Evolutionary conservation across 169 alveolate species (phyloP).

Genomic region (Cryptosporidium canis): DNA sequence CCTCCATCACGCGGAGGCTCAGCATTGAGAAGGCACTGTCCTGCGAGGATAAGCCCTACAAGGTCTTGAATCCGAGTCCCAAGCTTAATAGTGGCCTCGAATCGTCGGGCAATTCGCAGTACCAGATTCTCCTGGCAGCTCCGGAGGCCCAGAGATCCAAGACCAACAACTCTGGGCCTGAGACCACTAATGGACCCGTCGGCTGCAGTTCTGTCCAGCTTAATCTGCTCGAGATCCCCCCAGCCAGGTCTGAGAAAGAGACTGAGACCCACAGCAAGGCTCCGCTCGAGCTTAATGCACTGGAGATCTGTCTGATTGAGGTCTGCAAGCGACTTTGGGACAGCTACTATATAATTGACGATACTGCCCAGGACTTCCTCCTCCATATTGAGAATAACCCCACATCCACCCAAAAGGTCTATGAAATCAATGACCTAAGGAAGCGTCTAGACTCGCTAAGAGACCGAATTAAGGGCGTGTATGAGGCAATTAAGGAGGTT

Average conservation of each 20-base stretch:
- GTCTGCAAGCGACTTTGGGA: constrained; percentile 76
- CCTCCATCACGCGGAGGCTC: not conserved
- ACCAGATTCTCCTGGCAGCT: not conserved
- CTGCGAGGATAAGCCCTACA: not conserved
- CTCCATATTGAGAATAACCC: constrained; percentile 76
- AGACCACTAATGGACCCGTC: not conserved
- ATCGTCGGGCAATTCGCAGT: not conserved
- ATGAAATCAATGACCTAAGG: constrained; percentile 78
- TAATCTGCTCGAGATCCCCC: not conserved
- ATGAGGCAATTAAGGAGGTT: constrained; percentile 78
- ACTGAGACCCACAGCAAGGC: not conserved
- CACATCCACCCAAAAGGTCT: constrained; percentile 76
- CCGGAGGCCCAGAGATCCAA: not conserved
- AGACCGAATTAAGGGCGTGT: constrained; percentile 78
- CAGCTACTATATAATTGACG: constrained; percentile 76
- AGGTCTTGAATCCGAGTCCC: not conserved
- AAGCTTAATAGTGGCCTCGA: not conserved
- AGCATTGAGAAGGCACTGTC: not conserved
- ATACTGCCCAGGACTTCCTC: constrained; percentile 75
- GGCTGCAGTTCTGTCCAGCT: not conserved
- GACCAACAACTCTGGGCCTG: not conserved
- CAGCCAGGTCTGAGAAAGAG: not conserved
- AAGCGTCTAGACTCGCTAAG: constrained; percentile 75
- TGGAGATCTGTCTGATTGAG: constrained; percentile 78
- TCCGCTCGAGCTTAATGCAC: constrained; percentile 78